Evolutionary conservation across 2,329 filamentous ascomycete genomes (phyloP), one percentile per base, ranked within the genome.

Genomic region (Byssothecium circinans): DNA sequence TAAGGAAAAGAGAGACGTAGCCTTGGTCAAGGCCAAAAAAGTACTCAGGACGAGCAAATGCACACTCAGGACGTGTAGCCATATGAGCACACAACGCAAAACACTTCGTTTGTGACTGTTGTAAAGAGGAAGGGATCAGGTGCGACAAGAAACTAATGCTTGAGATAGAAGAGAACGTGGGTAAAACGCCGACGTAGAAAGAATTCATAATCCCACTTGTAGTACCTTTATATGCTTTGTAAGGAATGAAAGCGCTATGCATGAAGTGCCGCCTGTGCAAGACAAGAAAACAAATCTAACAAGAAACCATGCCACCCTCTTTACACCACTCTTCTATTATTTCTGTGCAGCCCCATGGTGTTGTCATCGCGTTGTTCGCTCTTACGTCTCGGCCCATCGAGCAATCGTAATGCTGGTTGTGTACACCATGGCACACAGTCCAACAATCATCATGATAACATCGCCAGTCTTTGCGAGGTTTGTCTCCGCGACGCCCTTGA

Each of bases 341-440:
- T 3, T 25, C 15, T 12, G 12, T 17, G 4, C 4, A 12, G 8
- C 20, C 25, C 8, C 19, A n/a, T 19, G 20, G 15, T 22, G 4
- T 20, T 14, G 14, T 10, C 15, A 17, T 30, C 42, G 4, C 38
- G 10, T 22, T 15, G 19, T 10, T 5, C 11, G 6, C 23, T 17
- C 20, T 50, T 39, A 61, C 8, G 61, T 57, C 51, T 66, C 66
- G 2, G 64, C 60, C 68, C 68, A 71, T 23, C 67, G 57, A 3
- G 60, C 63, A 32, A 85, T 52, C 1, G 85, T 89, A 38, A 89
- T 79, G 12, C 73, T 64, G 0, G 86, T 88, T 0, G 87, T 89
- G 62, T 87, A 90, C 0, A 85, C 73, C 85, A 89, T 89, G 11
- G 84, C 85, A 8, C 83, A 86, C 11, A 88, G 53, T 0, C 87